Conservation (phyloP, 2,329 filamentous ascomycete species). For the Sodiomyces alkalinus region DNA sequence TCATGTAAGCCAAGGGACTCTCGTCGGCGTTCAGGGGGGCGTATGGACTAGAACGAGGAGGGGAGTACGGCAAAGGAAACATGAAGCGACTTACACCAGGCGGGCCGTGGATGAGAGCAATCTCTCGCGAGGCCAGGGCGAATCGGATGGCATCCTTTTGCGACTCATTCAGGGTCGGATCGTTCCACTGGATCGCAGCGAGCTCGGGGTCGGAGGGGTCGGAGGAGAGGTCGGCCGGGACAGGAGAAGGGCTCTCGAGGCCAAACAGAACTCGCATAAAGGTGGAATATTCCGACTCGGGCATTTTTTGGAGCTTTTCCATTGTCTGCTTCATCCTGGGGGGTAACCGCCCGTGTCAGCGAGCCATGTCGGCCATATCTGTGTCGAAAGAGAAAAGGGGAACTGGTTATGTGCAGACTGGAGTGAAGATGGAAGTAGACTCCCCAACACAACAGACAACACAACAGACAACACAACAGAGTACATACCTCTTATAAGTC, state of each 20-base stretch:
- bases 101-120: conserved; percentile 86
- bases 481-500: conserved; percentile 45
- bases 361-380: not conserved
- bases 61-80: too few relatives aligned
- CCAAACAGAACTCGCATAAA: conserved; percentile 51
- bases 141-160: conserved; percentile 64
- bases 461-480: too few relatives aligned
- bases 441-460: too few relatives aligned
- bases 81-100: conserved; percentile 48
- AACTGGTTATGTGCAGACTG: too few relatives aligned
- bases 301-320: conserved; percentile 42
- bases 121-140: conserved; percentile 63
- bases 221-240: conserved; percentile 22
- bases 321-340: conserved; percentile 48
- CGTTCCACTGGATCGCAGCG: conserved; percentile 41
- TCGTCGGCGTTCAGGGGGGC: not conserved
- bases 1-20: not conserved
- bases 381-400: too few relatives aligned
- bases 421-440: too few relatives aligned
- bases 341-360: too few relatives aligned
- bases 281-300: conserved; percentile 38
- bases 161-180: conserved; percentile 46
- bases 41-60: not conserved
- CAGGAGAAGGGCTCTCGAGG: conserved; percentile 33
- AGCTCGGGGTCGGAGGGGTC: conserved; percentile 30